phyloP scores from a whole-genome alignment of 768 basidiomycete genomes.

The Collybiopsis luxurians region DNA sequence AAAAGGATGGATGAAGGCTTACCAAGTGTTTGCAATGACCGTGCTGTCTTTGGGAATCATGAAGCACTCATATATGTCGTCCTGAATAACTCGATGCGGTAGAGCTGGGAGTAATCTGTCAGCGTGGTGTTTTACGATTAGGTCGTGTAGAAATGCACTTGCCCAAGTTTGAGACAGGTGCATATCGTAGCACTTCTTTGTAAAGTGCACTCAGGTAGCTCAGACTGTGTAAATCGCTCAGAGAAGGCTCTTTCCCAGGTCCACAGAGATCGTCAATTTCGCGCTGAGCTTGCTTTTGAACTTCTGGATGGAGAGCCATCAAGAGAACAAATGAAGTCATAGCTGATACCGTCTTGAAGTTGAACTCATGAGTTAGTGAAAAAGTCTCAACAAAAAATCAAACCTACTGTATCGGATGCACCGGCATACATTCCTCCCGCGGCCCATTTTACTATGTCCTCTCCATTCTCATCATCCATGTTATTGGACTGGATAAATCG shows the following conservation, averaged over 20 bases:
- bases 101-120: constrained; percentile 25
- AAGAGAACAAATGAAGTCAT: constrained; percentile 45
- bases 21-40: constrained; percentile 48
- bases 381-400: background rate
- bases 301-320: constrained; percentile 43
- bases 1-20: background rate
- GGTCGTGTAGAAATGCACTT: constrained; percentile 10
- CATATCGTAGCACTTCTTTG: constrained; percentile 39
- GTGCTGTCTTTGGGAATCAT: constrained; percentile 43
- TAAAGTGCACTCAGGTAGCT: constrained; percentile 33
- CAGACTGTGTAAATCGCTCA: constrained; percentile 24
- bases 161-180: constrained; percentile 41
- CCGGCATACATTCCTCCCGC: constrained; percentile 51
- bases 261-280: constrained; percentile 39
- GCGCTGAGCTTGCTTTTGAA: constrained; percentile 35
- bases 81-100: constrained; percentile 38
- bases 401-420: constrained; percentile 38
- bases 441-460: constrained; percentile 47
- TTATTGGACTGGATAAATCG: constrained; percentile 28
- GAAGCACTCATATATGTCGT: constrained; percentile 45
- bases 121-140: background rate
- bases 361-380: constrained; percentile 2
- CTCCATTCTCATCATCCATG: constrained; percentile 26
- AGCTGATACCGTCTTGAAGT: constrained; percentile 43
- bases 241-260: constrained; percentile 29